Conservation (phyloP, 192 early-diverging fungal species). For the Chytriomyces sp. region DNA sequence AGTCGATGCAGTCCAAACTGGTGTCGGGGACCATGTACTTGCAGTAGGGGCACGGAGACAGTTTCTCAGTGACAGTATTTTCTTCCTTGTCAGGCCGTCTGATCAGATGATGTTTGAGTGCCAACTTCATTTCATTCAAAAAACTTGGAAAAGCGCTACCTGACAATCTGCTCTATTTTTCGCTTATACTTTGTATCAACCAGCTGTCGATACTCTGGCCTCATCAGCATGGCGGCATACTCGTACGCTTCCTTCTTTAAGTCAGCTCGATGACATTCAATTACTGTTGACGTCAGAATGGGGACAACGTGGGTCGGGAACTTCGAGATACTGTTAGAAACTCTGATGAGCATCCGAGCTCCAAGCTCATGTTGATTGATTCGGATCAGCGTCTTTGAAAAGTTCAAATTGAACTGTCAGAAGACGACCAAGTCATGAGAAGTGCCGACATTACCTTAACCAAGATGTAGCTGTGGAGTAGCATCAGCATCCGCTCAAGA, state of each 20-base stretch:
- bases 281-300: constrained; percentile 67
- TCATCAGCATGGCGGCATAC: constrained; percentile 62
- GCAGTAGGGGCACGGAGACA: constrained; percentile 62
- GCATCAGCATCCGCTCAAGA: constrained; percentile 61
- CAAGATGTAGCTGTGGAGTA: constrained; percentile 66
- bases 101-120: neutral
- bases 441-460: constrained; percentile 53
- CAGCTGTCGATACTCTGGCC: constrained; percentile 62
- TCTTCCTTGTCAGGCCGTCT: constrained; percentile 62
- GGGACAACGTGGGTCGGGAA: constrained; percentile 62
- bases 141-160: constrained; percentile 38
- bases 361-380: constrained; percentile 55
- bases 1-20: constrained; percentile 57
- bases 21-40: constrained; percentile 50
- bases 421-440: neutral
- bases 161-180: constrained; percentile 62
- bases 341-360: constrained; percentile 63
- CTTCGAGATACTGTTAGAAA: constrained; percentile 59
- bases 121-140: constrained; percentile 8
- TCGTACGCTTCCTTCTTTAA: constrained; percentile 59
- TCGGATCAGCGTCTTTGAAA: constrained; percentile 49
- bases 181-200: constrained; percentile 63
- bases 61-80: constrained; percentile 43
- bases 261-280: constrained; percentile 62
- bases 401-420: neutral